Evolutionary conservation across 495 filamentous ascomycete genomes (phyloP).

Genomic region (Lepraria neglecta): DNA sequence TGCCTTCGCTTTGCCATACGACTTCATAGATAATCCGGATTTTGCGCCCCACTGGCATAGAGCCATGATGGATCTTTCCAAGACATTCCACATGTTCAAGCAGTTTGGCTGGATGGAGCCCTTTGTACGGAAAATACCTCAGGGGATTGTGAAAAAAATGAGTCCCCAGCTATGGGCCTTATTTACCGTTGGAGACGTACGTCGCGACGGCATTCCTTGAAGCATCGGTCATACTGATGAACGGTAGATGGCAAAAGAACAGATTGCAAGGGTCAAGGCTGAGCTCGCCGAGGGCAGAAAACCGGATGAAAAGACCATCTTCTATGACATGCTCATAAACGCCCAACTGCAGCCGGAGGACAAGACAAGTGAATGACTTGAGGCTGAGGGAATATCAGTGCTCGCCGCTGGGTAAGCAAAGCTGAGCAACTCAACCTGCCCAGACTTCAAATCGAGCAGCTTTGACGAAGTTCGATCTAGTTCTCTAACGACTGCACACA

Average conservation of each 20-base stretch:
- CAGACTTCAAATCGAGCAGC: too few relatives aligned
- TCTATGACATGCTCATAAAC: slow-evolving; percentile 23
- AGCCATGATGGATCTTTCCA: slow-evolving; percentile 21
- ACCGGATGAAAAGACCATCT: slow-evolving; percentile 19
- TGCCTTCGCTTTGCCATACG: slow-evolving; percentile 21
- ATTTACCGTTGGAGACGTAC: background rate
- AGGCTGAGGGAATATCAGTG: slow-evolving; percentile 40
- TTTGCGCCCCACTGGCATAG: slow-evolving; percentile 21
- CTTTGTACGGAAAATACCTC: slow-evolving; percentile 21
- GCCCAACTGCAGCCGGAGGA: slow-evolving; percentile 18
- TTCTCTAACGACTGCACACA: slow-evolving; percentile 31
- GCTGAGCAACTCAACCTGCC: too few relatives aligned
- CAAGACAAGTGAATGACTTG: slow-evolving; percentile 30
- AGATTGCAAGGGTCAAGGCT: slow-evolving; percentile 5
- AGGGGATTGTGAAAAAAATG: slow-evolving; percentile 13
- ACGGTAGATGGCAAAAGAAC: background rate
- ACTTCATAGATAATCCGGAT: slow-evolving; percentile 19
- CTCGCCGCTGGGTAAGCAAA: slow-evolving; percentile 35
- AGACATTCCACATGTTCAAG: slow-evolving; percentile 35
- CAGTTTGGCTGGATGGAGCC: slow-evolving; percentile 27
- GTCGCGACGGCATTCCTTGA: background rate
- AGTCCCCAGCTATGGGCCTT: slow-evolving; percentile 19
- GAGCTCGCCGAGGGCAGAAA: slow-evolving; percentile 15
- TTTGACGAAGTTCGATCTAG: slow-evolving; percentile 17
- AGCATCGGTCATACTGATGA: background rate